These are phyloP conservation scores for Ustilago sp. DNA, from an alignment of 1,284 basidiomycete genomes.

Conservation along the genomic window DNA sequence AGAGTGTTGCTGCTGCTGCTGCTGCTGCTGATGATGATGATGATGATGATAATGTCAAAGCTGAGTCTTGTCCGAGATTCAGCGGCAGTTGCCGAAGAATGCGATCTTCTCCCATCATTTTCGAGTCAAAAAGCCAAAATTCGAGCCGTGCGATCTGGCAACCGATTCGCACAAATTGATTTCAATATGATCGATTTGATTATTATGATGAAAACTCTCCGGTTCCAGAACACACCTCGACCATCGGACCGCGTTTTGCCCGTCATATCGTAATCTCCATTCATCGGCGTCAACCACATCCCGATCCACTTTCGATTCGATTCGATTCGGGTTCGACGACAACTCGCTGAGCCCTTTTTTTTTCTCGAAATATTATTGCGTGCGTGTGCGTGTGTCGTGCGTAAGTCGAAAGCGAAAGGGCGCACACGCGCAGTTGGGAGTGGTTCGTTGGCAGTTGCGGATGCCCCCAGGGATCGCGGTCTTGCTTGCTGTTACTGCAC, in stretches of 20 bases:
- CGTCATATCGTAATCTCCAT: neutral
- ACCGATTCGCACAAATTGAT: no score
- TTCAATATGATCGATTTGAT: neutral
- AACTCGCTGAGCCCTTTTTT: neutral
- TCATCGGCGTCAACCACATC: neutral
- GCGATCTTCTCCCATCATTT: neutral
- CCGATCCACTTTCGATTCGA: neutral
- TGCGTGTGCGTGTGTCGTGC: conserved; percentile 7
- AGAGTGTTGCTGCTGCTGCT: conserved; percentile 2
- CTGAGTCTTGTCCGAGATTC: conserved; percentile 6
- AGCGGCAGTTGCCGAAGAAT: conserved; percentile 6
- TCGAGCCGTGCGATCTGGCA: neutral
- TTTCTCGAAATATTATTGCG: neutral
- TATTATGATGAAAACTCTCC: no score
- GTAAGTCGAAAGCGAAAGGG: conserved; percentile 3
- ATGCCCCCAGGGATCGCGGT: conserved; percentile 14
- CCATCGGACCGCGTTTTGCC: neutral
- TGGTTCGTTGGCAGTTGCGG: conserved; percentile 2
- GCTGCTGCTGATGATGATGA: neutral
- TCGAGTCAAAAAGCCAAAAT: neutral
- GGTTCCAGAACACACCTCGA: no score
- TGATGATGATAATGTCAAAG: conserved; percentile 1
- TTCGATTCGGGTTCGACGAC: neutral
- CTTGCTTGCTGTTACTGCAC: conserved; percentile 10
- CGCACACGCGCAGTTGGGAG: conserved; percentile 8